phyloP scores from a whole-genome alignment of 768 basidiomycete genomes.

The Serendipita indica region DNA sequence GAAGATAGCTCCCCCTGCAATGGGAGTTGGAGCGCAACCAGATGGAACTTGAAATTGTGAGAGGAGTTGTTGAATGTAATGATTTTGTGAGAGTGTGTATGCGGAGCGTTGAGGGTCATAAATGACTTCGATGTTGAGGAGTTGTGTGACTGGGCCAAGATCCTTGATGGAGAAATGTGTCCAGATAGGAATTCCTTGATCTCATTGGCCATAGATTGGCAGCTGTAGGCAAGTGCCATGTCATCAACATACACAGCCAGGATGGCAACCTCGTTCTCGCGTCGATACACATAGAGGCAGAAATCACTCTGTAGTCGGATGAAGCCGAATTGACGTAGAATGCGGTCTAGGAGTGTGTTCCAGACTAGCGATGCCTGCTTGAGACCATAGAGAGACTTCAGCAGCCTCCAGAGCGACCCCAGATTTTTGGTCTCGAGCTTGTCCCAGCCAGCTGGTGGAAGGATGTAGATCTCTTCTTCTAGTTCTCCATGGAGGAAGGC shows the following conservation, averaged over 20 bases:
- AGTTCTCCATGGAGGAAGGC: slow-evolving; percentile 11
- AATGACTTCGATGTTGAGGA: not conserved
- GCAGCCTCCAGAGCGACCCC: not conserved
- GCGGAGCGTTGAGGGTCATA: not conserved
- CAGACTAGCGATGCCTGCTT: slow-evolving; percentile 14
- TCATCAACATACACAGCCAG: slow-evolving; percentile 7
- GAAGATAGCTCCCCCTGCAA: not conserved
- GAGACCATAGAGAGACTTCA: slow-evolving; percentile 13
- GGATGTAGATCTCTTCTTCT: slow-evolving; percentile 9
- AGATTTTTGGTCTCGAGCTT: not conserved
- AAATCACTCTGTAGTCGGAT: not conserved
- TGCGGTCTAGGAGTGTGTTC: slow-evolving; percentile 13
- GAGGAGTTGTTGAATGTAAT: not conserved
- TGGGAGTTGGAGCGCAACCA: not conserved
- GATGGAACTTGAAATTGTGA: not conserved
- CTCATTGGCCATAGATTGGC: not conserved
- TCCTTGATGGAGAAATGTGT: slow-evolving; percentile 4
- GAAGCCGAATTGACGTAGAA: not conserved
- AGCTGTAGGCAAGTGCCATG: not conserved
- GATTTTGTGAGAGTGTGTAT: not conserved
- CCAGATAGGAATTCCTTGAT: not conserved
- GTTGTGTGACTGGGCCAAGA: not conserved
- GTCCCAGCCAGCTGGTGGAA: not conserved
- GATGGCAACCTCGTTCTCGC: not conserved
- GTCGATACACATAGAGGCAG: not conserved